phyloP scores from a whole-genome alignment of 495 filamentous ascomycete genomes.

The Hypoxylon perforatum region DNA sequence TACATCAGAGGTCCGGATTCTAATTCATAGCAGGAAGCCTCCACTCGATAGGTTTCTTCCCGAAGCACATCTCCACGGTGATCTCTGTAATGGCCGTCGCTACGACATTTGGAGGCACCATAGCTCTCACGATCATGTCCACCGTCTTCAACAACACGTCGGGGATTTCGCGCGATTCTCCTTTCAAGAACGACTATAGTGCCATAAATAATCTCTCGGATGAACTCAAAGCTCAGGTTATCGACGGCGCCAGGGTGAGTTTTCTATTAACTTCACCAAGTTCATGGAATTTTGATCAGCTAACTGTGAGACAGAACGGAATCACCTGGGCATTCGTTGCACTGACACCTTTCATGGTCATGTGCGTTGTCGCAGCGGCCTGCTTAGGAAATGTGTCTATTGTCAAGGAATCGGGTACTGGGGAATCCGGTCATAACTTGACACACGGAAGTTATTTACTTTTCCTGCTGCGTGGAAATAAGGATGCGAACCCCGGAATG shows the following conservation, averaged over 20 bases:
- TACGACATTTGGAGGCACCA: slow-evolving; percentile 66
- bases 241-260: slow-evolving; percentile 43
- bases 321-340: slow-evolving; percentile 68
- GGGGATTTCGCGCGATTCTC: slow-evolving; percentile 24
- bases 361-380: slow-evolving; percentile 54
- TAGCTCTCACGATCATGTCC: slow-evolving; percentile 68
- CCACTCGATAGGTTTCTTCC: slow-evolving; percentile 66
- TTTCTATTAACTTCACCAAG: not conserved
- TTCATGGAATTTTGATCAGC: not conserved
- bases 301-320: slow-evolving; percentile 45
- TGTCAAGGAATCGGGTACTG: slow-evolving; percentile 22
- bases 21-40: slow-evolving; percentile 45
- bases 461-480: slow-evolving; percentile 10
- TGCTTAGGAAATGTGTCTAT: slow-evolving; percentile 68
- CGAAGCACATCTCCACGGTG: slow-evolving; percentile 59
- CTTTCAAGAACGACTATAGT: slow-evolving; percentile 26
- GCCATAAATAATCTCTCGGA: slow-evolving; percentile 37
- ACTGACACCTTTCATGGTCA: slow-evolving; percentile 64
- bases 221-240: slow-evolving; percentile 40
- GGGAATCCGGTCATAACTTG: slow-evolving; percentile 8
- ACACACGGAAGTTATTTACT: slow-evolving; percentile 35
- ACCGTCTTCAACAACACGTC: slow-evolving; percentile 69
- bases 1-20: not conserved
- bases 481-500: not conserved
- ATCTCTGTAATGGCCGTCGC: slow-evolving; percentile 63